Conservation (phyloP, 306 rosid species). For the Glycine latifolia region DNA sequence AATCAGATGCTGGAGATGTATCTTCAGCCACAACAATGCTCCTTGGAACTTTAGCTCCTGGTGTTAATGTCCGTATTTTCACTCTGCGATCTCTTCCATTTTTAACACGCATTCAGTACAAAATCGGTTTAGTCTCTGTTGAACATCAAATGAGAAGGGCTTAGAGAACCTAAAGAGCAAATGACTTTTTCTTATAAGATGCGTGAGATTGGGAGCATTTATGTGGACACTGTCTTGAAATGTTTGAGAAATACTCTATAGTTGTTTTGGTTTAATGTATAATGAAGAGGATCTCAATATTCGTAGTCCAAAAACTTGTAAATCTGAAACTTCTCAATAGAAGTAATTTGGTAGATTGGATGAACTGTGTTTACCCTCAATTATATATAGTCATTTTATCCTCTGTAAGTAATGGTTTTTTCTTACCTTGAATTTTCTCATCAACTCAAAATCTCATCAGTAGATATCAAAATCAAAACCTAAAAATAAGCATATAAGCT, state of each 20-base stretch:
- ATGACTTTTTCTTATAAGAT: conserved; percentile 17
- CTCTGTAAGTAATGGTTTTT: neutral
- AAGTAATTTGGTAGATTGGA: neutral
- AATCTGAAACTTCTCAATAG: neutral
- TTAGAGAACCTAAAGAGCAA: conserved; percentile 54
- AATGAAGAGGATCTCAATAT: no score
- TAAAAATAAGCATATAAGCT: neutral
- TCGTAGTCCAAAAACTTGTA: no score
- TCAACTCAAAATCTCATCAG: neutral
- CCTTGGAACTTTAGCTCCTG: conserved; percentile 90
- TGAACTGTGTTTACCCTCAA: neutral
- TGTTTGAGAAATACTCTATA: no score
- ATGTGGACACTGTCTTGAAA: no score
- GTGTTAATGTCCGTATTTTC: conserved; percentile 72
- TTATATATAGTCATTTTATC: neutral
- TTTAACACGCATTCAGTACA: no score
- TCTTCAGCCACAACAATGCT: conserved; percentile 84
- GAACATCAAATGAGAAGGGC: conserved; percentile 81
- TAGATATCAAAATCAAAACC: neutral
- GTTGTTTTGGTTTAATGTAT: no score
- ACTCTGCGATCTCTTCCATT: neutral
- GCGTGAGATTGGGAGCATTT: no score
- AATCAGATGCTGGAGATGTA: conserved; percentile 56
- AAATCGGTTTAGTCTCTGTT: no score
- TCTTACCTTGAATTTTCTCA: neutral